Base-by-base conservation (phyloP, 139 green algal genomes). In the Picochlorum sp. region DNA sequence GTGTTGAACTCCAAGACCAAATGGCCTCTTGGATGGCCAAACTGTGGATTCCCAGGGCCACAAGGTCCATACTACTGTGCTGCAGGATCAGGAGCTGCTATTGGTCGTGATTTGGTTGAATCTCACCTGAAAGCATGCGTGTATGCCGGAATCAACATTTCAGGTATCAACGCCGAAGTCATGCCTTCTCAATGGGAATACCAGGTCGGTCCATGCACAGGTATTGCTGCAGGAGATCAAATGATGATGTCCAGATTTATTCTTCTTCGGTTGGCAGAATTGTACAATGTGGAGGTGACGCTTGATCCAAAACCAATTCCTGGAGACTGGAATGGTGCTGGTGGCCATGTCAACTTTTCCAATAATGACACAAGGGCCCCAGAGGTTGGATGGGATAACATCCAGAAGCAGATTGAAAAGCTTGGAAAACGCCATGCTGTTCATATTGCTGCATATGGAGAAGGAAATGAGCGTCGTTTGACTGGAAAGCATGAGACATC, bases 151-250 rank as follows among this genome's bases (percentile, higher is more conserved):
- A 77, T 99, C 67, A 84, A 94, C 52, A 90, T 98, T 78, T 87
- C 73, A 16, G 94, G 92, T 50, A 76, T 95, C 34, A 99, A 99
- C 69, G 94, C 84, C 3, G 93, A 99, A 87, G 94, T 99, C 38
- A 96, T 99, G 87, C 92, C 94, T 20, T 80, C 84, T 1, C 92
- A 98, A 78, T 98, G 93, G 93, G 93, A 98, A 85, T 98, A 93
- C 84, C 90, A 96, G 81, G 89, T 98, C 4, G 92, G 92, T 41
- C 92, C 92, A 49, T 92, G 79, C 82, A 73, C 69, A 15, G 92
- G 92, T 69, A 98, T 97, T 63, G 72, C 77, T 23, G 80, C 74
- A 49, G 89, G 87, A 47, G 93, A 98, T 76, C 80, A 97, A 65
- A 79, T 98, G 79, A 96, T 89, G 93, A 96, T 98, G 86, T 82